Evolutionary conservation across 73 alveolate genomes (phyloP), one percentile per base, ranked within the genome.

Genomic region (Stentor roeselii): DNA sequence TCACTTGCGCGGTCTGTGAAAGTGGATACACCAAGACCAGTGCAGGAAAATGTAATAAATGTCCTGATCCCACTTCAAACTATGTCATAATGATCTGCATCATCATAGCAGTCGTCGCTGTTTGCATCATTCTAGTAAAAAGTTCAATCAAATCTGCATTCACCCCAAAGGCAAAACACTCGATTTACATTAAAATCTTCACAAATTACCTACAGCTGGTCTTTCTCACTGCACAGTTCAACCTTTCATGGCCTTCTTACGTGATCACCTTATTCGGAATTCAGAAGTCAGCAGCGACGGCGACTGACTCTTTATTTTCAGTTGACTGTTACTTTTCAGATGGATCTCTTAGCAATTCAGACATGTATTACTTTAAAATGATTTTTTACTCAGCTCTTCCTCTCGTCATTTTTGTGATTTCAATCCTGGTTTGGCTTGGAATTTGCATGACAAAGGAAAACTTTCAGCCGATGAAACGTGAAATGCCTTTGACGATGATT

Each of bases 241-340:
- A 87, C 3, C 42, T 84, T 50, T 2, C 50, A 35, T 87, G 83
- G 83, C 82, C 83, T 21, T 3, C 41, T 36, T 14, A 40, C 11
- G 61, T 40, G 74, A 78, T 15, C 34, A 4, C 36, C 58, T 35
- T 86, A 32, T 42, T 36, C 21, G 59, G 78, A 3, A 37, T 35
- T 2, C 39, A 31, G 1, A 21, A 21, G 3, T 32, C 27, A n/a
- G 59, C 75, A 27, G 84, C 75, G 14, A 76, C 75, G 14, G 39
- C 59, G 30, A 60, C 92, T 30, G 86, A 80, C 3, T 75, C 42
- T 2, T 27, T 89, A 36, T 89, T 89, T 75, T 82, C 90, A 37
- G 60, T 60, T 38, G 95, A 89, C 59, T 89, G 95, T 78, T 89
- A 21, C 11, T n/a, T 87, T 80, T 37, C 86, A 50, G 30, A 42